Evolutionary conservation across 2,329 filamentous ascomycete species (phyloP).

Genomic region (Hortaea sp.): DNA sequence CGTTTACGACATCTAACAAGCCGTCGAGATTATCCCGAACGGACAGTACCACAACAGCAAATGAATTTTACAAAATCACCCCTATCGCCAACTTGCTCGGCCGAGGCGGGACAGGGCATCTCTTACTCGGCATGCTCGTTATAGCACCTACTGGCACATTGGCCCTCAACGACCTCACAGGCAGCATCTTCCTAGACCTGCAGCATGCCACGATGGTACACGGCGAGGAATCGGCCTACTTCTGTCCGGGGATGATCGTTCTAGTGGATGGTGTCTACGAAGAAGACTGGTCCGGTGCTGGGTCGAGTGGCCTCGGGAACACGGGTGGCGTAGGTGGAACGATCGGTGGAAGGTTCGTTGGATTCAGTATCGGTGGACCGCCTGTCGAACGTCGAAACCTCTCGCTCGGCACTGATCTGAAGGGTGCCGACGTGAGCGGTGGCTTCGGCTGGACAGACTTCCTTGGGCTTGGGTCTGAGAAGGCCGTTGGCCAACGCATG

Average conservation of each 20-base stretch:
- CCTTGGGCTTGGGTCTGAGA: conserved; percentile 79
- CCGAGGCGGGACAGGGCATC: conserved; percentile 71
- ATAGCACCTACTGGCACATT: conserved; percentile 72
- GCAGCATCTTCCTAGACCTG: conserved; percentile 76
- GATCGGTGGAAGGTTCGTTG: conserved; percentile 85
- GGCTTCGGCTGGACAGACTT: conserved; percentile 98
- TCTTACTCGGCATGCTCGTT: conserved; percentile 75
- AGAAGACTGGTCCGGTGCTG: conserved; percentile 67
- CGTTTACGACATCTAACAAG: conserved; percentile 47
- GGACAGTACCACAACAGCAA: conserved; percentile 43
- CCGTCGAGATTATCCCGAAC: conserved; percentile 45
- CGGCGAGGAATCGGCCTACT: conserved; percentile 67
- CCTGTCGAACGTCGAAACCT: conserved; percentile 75
- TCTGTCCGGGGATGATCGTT: conserved; percentile 91
- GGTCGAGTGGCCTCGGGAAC: conserved; percentile 50
- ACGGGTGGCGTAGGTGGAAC: conserved; percentile 77
- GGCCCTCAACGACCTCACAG: conserved; percentile 76
- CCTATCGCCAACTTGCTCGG: conserved; percentile 69
- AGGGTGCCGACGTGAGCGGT: conserved; percentile 53
- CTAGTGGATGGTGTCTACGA: conserved; percentile 94
- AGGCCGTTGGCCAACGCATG: conserved; percentile 75
- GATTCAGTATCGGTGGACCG: conserved; percentile 82
- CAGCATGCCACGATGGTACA: conserved; percentile 72
- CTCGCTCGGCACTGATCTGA: conserved; percentile 56
- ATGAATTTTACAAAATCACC: conserved; percentile 75